Evolutionary conservation across 2,329 filamentous ascomycete genomes (phyloP).

Genomic region (Alternaria rosae): DNA sequence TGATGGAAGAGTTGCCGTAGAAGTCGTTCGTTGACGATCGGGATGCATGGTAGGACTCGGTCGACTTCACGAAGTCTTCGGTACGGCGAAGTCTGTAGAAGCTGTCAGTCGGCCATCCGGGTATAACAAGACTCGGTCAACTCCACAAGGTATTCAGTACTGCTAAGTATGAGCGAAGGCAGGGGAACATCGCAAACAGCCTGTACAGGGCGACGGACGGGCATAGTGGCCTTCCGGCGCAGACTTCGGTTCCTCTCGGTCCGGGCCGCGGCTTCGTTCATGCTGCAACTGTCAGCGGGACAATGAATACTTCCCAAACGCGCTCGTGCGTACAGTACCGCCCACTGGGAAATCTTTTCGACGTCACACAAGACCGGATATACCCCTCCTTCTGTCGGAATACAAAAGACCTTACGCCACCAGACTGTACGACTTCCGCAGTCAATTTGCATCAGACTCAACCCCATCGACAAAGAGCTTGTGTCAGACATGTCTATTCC

Average conservation of each 20-base stretch:
- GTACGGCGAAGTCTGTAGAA: not conserved
- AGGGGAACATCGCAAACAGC: not conserved
- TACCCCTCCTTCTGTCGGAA: not conserved
- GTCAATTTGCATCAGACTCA: not conserved
- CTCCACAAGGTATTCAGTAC: not conserved
- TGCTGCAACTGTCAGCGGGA: not conserved
- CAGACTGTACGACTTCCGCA: not conserved
- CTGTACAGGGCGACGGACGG: not conserved
- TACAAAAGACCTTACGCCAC: not conserved
- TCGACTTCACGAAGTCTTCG: not conserved
- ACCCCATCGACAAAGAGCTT: accelerated
- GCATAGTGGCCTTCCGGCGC: not conserved
- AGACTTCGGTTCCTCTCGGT: not conserved
- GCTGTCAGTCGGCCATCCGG: not conserved
- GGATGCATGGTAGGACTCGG: not conserved
- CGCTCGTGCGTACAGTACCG: not conserved
- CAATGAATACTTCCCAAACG: not conserved
- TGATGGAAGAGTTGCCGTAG: not conserved
- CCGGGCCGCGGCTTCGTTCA: not conserved
- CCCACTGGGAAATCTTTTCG: not conserved
- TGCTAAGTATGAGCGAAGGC: not conserved
- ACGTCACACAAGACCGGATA: no score
- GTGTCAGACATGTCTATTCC: not conserved
- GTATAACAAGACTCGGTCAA: not conserved
- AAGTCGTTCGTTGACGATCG: not conserved